Evolutionary conservation across 106 monocot species (phyloP).

Genomic region (Dendrobium nobile): DNA sequence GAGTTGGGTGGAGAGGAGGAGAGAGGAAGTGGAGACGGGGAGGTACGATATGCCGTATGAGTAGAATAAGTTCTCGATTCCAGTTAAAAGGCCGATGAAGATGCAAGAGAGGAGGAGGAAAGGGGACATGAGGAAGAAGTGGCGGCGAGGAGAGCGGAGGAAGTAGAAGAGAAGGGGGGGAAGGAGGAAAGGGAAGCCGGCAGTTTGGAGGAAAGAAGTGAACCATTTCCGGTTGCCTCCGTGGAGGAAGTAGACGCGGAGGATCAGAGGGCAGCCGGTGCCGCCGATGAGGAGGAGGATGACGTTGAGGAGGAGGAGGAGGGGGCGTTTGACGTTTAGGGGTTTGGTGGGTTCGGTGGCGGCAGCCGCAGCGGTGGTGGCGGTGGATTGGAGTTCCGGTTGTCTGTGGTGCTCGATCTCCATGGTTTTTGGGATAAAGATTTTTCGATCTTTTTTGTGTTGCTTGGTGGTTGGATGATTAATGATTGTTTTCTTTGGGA

Average conservation of each 20-base stretch:
- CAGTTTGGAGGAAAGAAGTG: slow-evolving; percentile 4
- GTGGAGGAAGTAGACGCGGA: slow-evolving; percentile 19
- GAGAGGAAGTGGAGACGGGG: slow-evolving; percentile 10
- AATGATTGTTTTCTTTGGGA: too few species aligned
- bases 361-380: not conserved
- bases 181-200: slow-evolving; percentile 13
- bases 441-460: too few species aligned
- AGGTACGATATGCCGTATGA: slow-evolving; percentile 9
- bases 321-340: not conserved
- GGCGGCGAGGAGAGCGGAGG: slow-evolving; percentile 2
- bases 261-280: slow-evolving; percentile 8
- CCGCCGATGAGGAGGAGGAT: slow-evolving; percentile 6
- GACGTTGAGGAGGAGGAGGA: not conserved
- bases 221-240: slow-evolving; percentile 17
- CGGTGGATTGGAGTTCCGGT: not conserved
- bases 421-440: not conserved
- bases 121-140: slow-evolving; percentile 6
- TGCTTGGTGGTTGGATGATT: too few species aligned
- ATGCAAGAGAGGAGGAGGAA: not conserved
- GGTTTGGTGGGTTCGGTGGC: not conserved
- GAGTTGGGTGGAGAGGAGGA: slow-evolving; percentile 11
- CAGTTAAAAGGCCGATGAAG: slow-evolving; percentile 2
- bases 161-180: slow-evolving; percentile 6
- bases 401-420: not conserved
- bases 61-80: slow-evolving; percentile 6